Evolutionary conservation across 257 asterid genomes (phyloP).

Genomic region (Solanum appendiculatum): DNA sequence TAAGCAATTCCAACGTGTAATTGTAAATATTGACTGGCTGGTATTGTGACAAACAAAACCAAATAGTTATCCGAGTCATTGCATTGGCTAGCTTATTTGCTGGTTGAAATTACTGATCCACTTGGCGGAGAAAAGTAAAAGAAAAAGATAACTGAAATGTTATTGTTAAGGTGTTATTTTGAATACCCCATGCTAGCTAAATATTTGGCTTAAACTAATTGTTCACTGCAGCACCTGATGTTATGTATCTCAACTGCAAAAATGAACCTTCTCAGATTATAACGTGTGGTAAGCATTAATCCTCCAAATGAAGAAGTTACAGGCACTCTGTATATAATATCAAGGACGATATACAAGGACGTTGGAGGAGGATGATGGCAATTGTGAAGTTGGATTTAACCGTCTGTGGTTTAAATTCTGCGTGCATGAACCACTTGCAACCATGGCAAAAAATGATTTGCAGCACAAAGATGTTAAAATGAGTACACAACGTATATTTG

Average conservation of each 20-base stretch:
- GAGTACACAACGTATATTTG: not conserved
- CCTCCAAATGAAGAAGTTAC: no score
- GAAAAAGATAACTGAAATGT: not conserved
- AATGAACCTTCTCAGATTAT: not conserved
- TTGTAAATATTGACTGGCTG: slow-evolving; percentile 1
- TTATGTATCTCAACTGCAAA: not conserved
- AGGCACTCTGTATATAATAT: no score
- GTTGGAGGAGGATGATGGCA: not conserved
- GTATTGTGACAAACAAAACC: not conserved
- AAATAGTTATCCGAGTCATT: not conserved
- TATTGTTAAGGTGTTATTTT: not conserved
- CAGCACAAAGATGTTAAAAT: not conserved
- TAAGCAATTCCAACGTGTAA: not conserved
- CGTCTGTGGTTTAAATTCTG: not conserved
- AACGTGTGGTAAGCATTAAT: no score
- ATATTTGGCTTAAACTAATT: not conserved
- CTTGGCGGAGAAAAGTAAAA: not conserved
- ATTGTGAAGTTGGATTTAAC: not conserved
- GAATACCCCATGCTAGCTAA: not conserved
- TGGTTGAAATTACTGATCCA: not conserved
- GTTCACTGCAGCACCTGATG: not conserved
- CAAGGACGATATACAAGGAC: not conserved
- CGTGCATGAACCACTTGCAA: no score
- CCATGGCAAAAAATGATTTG: not conserved
- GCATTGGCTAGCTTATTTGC: not conserved